Percentiles rank a stretch among this genome's conserved stretches.
Evolutionary conservation across 805 yeast genomes (phyloP).

Genomic region (Starmerella vaccinii): DNA sequence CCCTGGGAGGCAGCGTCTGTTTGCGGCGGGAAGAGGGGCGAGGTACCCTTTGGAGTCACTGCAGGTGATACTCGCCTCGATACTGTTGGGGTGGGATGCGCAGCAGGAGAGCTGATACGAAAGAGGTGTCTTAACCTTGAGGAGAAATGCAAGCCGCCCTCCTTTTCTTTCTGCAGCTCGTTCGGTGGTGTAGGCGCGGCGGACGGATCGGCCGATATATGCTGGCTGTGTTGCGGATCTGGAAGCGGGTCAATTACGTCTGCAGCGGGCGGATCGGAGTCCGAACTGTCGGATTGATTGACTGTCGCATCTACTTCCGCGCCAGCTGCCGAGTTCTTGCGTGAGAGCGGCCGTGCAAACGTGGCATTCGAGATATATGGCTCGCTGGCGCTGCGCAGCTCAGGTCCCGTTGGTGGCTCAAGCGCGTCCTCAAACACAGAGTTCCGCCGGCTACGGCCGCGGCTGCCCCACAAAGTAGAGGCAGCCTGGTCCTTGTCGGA

Average conservation of each 20-base stretch:
- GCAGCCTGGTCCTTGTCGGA: slow-evolving; percentile 2
- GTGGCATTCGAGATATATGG: neutral
- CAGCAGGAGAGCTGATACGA: neutral
- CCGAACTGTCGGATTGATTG: neutral
- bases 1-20: neutral
- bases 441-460: neutral
- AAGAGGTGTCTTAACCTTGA: neutral
- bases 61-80: neutral
- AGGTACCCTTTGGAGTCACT: neutral
- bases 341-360: neutral
- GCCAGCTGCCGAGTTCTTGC: neutral
- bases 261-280: neutral
- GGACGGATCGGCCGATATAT: too few relatives aligned
- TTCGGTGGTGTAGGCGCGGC: too few relatives aligned
- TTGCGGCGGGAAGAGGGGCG: neutral
- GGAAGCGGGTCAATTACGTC: neutral
- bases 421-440: neutral
- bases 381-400: neutral
- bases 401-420: neutral
- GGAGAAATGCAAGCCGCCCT: slow-evolving; percentile 1
- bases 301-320: neutral
- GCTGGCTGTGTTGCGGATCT: neutral
- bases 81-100: neutral
- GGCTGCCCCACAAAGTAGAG: neutral
- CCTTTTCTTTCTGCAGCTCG: neutral